Evolutionary conservation across 176 grass and related monocot genomes (phyloP).

Genomic region (Triticum timopheevii): DNA sequence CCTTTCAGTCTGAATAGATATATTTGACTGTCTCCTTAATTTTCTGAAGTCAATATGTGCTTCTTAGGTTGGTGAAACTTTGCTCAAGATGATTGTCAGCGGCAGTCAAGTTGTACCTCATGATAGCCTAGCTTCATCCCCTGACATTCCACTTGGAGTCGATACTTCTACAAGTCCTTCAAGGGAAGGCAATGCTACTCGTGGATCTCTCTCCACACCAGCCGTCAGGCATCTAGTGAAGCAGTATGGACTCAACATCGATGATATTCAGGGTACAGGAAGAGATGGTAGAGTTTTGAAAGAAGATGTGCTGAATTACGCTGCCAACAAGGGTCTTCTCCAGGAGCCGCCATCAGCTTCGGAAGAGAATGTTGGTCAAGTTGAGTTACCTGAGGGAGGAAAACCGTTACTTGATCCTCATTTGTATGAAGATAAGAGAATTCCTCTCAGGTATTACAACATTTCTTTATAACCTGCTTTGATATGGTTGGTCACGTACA

Average conservation of each 20-base stretch:
- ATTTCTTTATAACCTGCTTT: not conserved
- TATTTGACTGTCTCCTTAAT: not conserved
- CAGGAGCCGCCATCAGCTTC: slow-evolving; percentile 34
- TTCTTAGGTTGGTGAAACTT: slow-evolving; percentile 90
- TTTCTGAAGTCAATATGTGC: slow-evolving; percentile 22
- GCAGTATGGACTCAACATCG: slow-evolving; percentile 62
- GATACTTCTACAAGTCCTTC: slow-evolving; percentile 28
- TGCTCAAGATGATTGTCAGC: slow-evolving; percentile 73
- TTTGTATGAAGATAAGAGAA: slow-evolving; percentile 61
- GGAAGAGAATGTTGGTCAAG: slow-evolving; percentile 21
- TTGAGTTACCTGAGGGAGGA: slow-evolving; percentile 41
- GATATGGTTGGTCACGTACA: not conserved
- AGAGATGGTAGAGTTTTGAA: slow-evolving; percentile 77
- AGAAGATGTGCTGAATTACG: slow-evolving; percentile 87
- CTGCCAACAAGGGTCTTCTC: slow-evolving; percentile 51
- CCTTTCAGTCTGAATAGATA: not conserved
- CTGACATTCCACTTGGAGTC: slow-evolving; percentile 28
- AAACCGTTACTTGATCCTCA: slow-evolving; percentile 21
- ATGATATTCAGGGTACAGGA: slow-evolving; percentile 72
- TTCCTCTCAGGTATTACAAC: slow-evolving; percentile 66
- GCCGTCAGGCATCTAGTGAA: slow-evolving; percentile 80
- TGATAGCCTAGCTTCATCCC: slow-evolving; percentile 34
- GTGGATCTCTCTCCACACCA: slow-evolving; percentile 70
- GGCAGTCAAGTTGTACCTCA: slow-evolving; percentile 44
- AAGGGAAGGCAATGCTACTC: slow-evolving; percentile 19